phyloP scores from a whole-genome alignment of 805 yeast genomes.

The Kodamaea fukazawae region DNA sequence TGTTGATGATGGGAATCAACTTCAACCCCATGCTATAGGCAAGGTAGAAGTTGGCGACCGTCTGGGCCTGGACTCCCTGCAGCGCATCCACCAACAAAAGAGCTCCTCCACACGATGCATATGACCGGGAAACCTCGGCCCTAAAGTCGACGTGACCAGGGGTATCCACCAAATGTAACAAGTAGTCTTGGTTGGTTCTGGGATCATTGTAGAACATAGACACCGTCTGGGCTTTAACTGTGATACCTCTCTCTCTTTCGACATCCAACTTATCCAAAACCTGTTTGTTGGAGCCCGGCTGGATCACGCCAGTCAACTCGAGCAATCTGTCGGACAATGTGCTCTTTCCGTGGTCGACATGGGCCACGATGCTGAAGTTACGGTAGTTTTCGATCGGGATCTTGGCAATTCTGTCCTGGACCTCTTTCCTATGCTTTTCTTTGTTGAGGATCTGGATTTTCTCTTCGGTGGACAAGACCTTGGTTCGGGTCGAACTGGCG shows the following conservation, averaged over 20 bases:
- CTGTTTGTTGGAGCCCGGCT: conserved; percentile 72
- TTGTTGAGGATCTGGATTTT: conserved; percentile 27
- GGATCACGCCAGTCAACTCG: conserved; percentile 86
- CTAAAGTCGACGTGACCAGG: conserved; percentile 98
- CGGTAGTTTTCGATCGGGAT: conserved; percentile 83
- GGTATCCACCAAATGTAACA: conserved; percentile 89
- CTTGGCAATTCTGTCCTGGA: conserved; percentile 60
- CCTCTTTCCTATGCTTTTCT: conserved; percentile 29
- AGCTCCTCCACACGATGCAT: conserved; percentile 96
- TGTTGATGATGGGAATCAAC: conserved; percentile 85
- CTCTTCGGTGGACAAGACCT: conserved; percentile 19
- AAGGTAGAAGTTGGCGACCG: conserved; percentile 93
- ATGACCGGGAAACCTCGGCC: conserved; percentile 88
- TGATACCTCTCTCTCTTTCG: conserved; percentile 93
- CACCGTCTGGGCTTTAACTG: conserved; percentile 96
- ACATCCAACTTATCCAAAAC: conserved; percentile 90
- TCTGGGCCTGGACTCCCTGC: conserved; percentile 97
- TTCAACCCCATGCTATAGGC: conserved; percentile 84
- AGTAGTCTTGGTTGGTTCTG: conserved; percentile 65
- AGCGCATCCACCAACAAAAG: conserved; percentile 86
- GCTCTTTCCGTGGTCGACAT: conserved; percentile 88
- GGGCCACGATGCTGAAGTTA: conserved; percentile 94
- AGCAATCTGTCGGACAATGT: conserved; percentile 85
- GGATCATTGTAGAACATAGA: conserved; percentile 75
- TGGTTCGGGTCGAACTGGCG: not conserved